Percentiles rank a stretch among this genome's conserved stretches.
These are phyloP conservation scores for Aspergillus fischeri DNA, from an alignment of 2,329 filamentous ascomycete species.

Conservation along the genomic window DNA sequence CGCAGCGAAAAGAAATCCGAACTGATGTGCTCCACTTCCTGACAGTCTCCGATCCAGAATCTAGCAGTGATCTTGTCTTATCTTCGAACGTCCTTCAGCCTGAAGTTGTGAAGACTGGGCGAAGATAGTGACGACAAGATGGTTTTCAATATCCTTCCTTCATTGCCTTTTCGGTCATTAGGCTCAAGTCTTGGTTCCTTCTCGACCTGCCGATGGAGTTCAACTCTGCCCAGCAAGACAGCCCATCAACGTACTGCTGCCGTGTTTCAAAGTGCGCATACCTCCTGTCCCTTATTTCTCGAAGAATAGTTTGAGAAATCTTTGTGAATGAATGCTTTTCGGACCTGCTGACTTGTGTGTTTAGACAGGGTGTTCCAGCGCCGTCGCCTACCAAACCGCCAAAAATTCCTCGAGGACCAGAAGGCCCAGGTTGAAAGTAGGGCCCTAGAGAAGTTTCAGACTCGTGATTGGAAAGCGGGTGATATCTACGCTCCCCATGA, in stretches of 20 bases:
- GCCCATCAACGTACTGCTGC: slow-evolving; percentile 20
- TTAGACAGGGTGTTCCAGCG: slow-evolving; percentile 18
- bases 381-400: slow-evolving; percentile 28
- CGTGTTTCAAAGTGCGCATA: background rate
- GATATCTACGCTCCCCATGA: slow-evolving; percentile 92
- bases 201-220: slow-evolving; percentile 32
- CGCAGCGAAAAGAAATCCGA: slow-evolving; percentile 26
- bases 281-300: background rate
- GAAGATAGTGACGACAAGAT: slow-evolving; percentile 15
- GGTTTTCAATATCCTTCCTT: slow-evolving; percentile 27
- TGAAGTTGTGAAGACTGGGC: background rate
- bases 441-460: slow-evolving; percentile 40
- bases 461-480: slow-evolving; percentile 68
- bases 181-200: slow-evolving; percentile 16
- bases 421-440: slow-evolving; percentile 34
- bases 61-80: background rate
- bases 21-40: slow-evolving; percentile 12
- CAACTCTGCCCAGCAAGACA: slow-evolving; percentile 27
- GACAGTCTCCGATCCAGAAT: background rate
- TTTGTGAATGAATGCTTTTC: background rate
- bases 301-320: background rate
- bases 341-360: slow-evolving; percentile 9
- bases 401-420: slow-evolving; percentile 34
- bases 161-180: slow-evolving; percentile 23
- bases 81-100: background rate